A percentile compares a stretch with the other conserved stretches of the same genome.
These are phyloP conservation scores for Salvia sclarea DNA, from an alignment of 305 asterid genomes.

Conservation along the genomic window DNA sequence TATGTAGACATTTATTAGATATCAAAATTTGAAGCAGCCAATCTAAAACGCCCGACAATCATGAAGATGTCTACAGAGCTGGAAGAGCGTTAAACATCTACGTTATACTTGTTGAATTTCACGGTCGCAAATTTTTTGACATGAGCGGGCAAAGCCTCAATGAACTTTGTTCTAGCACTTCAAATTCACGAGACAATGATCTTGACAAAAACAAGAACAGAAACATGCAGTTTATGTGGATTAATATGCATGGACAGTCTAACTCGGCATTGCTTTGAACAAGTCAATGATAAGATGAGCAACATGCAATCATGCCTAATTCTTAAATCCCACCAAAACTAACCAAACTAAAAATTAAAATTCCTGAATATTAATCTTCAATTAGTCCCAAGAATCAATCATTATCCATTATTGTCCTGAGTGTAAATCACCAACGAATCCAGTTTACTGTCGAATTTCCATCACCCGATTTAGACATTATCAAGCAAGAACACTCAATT, in stretches of 20 bases:
- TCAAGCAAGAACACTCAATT: not conserved
- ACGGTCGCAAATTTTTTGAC: not conserved
- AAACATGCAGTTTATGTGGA: not conserved
- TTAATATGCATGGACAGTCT: not conserved
- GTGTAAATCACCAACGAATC: no score
- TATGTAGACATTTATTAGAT: constrained; percentile 1
- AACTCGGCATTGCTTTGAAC: constrained; percentile 1
- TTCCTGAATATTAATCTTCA: no score
- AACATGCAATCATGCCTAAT: not conserved
- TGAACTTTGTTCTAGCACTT: no score
- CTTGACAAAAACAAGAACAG: not conserved
- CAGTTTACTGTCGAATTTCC: not conserved
- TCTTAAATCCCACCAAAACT: not conserved
- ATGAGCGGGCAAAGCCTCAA: constrained; percentile 8
- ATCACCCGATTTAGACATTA: not conserved
- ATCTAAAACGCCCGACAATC: not conserved
- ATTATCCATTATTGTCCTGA: not conserved
- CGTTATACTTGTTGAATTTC: not conserved
- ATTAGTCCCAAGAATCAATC: no score
- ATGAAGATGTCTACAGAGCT: constrained; percentile 1
- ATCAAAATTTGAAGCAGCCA: constrained; percentile 7
- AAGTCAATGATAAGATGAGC: not conserved
- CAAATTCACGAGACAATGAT: no score
- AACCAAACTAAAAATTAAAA: no score
- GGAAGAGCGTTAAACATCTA: not conserved